Evolutionary conservation across 257 asterid species (phyloP).

Genomic region (Ajuga chamaepitys): DNA sequence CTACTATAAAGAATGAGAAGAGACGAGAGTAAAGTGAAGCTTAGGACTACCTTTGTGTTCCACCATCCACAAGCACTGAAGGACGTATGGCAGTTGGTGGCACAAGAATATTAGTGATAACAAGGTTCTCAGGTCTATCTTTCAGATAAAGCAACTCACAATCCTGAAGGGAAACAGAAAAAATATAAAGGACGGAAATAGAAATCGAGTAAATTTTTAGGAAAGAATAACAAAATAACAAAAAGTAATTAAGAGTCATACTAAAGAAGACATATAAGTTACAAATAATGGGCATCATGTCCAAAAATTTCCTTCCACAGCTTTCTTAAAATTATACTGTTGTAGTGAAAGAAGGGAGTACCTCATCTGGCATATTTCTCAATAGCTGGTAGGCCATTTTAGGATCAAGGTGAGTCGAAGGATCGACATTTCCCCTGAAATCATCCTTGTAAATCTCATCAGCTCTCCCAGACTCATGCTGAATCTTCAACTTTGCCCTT

Average conservation of each 20-base stretch:
- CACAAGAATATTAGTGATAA: slow-evolving; percentile 66
- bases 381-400: slow-evolving; percentile 52
- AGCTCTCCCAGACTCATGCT: slow-evolving; percentile 49
- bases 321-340: slow-evolving; percentile 4
- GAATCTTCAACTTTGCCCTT: slow-evolving; percentile 45
- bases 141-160: slow-evolving; percentile 77
- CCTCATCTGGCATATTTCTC: slow-evolving; percentile 76
- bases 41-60: slow-evolving; percentile 53
- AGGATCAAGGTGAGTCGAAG: slow-evolving; percentile 43
- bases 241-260: background rate
- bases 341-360: slow-evolving; percentile 14
- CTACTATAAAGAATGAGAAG: background rate
- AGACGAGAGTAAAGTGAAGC: background rate
- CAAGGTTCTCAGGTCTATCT: slow-evolving; percentile 88
- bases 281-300: background rate
- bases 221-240: slow-evolving; percentile 3
- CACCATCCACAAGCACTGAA: slow-evolving; percentile 90
- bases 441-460: slow-evolving; percentile 30
- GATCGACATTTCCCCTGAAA: slow-evolving; percentile 18
- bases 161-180: slow-evolving; percentile 42
- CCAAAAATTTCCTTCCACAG: background rate
- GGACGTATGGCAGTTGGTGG: slow-evolving; percentile 93
- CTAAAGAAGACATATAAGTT: background rate
- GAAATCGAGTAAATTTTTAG: too few species aligned
- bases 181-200: too few species aligned